Evolutionary conservation across 108 stramenopile genomes (phyloP), one percentile per base, ranked within the genome.

Genomic region (Nannochloropsis salina): DNA sequence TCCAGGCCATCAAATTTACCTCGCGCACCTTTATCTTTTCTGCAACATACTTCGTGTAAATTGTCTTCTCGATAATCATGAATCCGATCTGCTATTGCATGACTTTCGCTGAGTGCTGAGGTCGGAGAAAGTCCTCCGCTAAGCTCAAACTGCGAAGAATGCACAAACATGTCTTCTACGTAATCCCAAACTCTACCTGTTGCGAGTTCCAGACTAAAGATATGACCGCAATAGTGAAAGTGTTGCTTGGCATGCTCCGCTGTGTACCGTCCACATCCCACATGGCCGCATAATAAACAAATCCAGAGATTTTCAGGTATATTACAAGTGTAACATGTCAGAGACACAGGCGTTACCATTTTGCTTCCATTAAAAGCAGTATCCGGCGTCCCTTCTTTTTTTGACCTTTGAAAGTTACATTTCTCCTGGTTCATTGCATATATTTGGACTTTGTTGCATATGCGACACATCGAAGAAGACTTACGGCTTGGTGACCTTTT

Each of bases 111-210:
- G 31, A 31, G 31, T 31, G 31, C 31, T 31, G 31, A 31, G 31
- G 31, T 31, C 31, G 31, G 31, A 31, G 31, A 31, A 31, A 31
- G 31, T 31, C 31, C 31, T 18, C 82, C 18, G 1, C 41, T 1
- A 15, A 1, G 12, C 18, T 82, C 12, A 82, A 10, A 82, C 43
- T 82, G 1, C 1, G 43, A 15, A 15, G 43, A 74, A 41, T 85
- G 85, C 18, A 44, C 85, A 85, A 22, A 85, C 18, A n/a, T 12
- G 80, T 85, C 85, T 79, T 20, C 15, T 21, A 15, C 31, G 80
- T 85, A 85, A 31, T 85, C 85, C 85, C 85, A 85, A 9, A 85
- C 80, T 20, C 85, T 18, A 74, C 85, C 85, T n/a, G 85, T 80
- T 9, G 47, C 85, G 9, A 85, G 80, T 80, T 85, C 85, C 22